Evolutionary conservation across 495 filamentous ascomycete genomes (phyloP), one percentile per base, ranked within the genome.

Genomic region (Staphylotrichum longicolle): DNA sequence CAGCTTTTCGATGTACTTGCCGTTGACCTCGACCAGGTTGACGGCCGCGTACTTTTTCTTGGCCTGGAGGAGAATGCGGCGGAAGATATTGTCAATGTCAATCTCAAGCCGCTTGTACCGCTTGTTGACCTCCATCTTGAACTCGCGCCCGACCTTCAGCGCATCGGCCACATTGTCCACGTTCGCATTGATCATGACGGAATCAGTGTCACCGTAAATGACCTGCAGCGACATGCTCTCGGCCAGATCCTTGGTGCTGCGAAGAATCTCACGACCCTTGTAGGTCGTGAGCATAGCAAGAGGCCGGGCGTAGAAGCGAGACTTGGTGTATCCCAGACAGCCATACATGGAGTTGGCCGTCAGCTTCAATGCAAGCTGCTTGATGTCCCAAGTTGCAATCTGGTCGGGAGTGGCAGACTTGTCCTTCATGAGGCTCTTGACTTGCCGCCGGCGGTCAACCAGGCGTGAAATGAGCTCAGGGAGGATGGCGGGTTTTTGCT

Each of bases 301-400:
- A 7, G 94, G 94, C 39, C 94, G 85, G 57, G 94, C 94, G 69
- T 98, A 98, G 79, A 98, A 98, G 42, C 94, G 88, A 62, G 93
- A 97, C 67, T 89, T 91, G 1, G 89, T 91, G 74, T 97, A 98
- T 65, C 94, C 94, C 68, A 98, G 76, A 83, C 94, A 98, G 58
- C 94, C 94, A 74, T 98, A 98, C 94, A 98, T 98, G 63, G 95
- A 98, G 77, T 98, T 98, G 60, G 94, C 94, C 15, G 94, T 98
- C 50, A 98, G 83, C 77, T 98, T 98, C 64, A 98, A 82, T 37
- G 94, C 94, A 69, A 96, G 80, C 73, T 98, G 94, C 71, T 95
- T 98, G 65, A 96, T 97, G 68, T 98, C 95, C 93, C 93, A 98
- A n/a, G 91, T 85, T 9, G 89, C 86, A 56, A 96, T 85, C 73